Evolutionary conservation across 2,329 filamentous ascomycete genomes (phyloP).

Genomic region (Cryphonectria japonica): DNA sequence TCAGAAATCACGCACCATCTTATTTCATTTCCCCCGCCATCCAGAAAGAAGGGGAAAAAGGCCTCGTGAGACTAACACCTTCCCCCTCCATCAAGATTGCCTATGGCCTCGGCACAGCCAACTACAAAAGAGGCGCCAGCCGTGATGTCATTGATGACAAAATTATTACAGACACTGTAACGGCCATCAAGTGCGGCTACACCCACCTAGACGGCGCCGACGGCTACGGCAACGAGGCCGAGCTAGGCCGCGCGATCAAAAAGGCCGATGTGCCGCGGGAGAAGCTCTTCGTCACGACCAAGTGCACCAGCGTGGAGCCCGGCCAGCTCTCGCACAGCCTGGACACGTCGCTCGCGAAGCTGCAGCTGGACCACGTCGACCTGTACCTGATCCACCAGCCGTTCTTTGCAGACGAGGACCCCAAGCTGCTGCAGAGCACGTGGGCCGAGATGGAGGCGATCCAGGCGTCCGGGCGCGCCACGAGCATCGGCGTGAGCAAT

Average conservation of each 20-base stretch:
- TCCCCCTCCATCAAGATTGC: constrained; percentile 53
- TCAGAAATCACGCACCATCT: not conserved
- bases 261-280: constrained; percentile 66
- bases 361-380: constrained; percentile 73
- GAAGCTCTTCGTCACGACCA: constrained; percentile 70
- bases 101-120: constrained; percentile 74
- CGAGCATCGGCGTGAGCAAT: constrained; percentile 79
- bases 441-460: constrained; percentile 69
- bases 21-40: not conserved
- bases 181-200: constrained; percentile 66
- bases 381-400: constrained; percentile 69
- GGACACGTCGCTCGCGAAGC: constrained; percentile 62
- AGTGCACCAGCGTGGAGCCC: constrained; percentile 46
- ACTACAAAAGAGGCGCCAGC: constrained; percentile 55
- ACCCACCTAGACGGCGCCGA: constrained; percentile 66
- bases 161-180: constrained; percentile 54
- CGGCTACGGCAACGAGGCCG: constrained; percentile 68
- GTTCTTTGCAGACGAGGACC: constrained; percentile 52
- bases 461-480: constrained; percentile 66
- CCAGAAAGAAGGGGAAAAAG: not conserved
- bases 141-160: constrained; percentile 58
- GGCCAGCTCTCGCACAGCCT: constrained; percentile 53
- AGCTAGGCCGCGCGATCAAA: constrained; percentile 74
- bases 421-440: constrained; percentile 57
- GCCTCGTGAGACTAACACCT: not conserved